Evolutionary conservation across 2,329 filamentous ascomycete species (phyloP).

Genomic region (Aspergillus fischeri): DNA sequence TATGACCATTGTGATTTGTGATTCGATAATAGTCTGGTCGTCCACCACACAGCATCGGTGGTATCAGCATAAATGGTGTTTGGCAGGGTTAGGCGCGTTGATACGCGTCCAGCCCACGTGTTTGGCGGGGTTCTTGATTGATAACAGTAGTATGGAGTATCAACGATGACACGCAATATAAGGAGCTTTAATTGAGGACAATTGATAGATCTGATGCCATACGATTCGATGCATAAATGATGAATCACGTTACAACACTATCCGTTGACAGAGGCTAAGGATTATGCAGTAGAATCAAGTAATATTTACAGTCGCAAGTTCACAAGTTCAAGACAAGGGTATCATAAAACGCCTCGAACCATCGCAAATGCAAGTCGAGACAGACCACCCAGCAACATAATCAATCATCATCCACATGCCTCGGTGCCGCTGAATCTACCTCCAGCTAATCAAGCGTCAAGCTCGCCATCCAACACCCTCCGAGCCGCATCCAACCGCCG

Average conservation of each 20-base stretch:
- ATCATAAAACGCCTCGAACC: not conserved
- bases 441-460: constrained; percentile 24
- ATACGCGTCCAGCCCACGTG: not conserved
- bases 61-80: not conserved
- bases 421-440: no score
- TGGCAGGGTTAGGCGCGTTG: not conserved
- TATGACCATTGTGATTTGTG: not conserved
- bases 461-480: constrained; percentile 66
- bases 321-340: not conserved
- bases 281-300: not conserved
- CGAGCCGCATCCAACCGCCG: constrained; percentile 71
- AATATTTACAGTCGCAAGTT: constrained; percentile 1
- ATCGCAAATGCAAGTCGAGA: not conserved
- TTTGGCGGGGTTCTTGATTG: not conserved
- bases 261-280: not conserved
- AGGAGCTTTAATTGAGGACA: not conserved
- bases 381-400: not conserved
- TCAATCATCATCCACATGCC: constrained; percentile 20
- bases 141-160: not conserved
- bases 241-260: not conserved
- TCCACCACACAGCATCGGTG: not conserved
- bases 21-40: not conserved
- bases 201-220: not conserved
- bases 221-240: not conserved
- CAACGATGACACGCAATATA: not conserved